phyloP scores from a whole-genome alignment of 495 filamentous ascomycete species.

The Penicillium macrosclerotiorum region DNA sequence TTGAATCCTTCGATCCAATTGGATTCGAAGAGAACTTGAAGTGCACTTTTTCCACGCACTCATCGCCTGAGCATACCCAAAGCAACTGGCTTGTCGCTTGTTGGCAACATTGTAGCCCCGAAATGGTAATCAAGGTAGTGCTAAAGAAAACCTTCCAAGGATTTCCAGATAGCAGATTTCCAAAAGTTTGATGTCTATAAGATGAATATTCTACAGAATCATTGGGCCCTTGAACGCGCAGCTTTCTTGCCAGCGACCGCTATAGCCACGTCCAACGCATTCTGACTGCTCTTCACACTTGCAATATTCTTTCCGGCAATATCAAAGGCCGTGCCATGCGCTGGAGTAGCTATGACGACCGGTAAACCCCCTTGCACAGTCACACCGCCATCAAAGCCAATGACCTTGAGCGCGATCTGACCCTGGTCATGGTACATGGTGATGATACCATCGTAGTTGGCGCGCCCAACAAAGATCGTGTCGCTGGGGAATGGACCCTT shows the following conservation, averaged over 20 bases:
- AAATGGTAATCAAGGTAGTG: too few species aligned
- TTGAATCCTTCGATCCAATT: too few species aligned
- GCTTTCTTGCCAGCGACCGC: constrained; percentile 6
- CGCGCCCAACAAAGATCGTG: constrained; percentile 9
- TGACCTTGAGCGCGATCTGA: constrained; percentile 11
- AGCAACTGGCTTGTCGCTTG: too few species aligned
- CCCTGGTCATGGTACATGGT: constrained; percentile 17
- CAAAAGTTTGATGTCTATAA: too few species aligned
- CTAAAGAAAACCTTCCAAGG: too few species aligned
- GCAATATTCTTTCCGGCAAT: constrained; percentile 10
- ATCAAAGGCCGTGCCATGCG: constrained; percentile 10
- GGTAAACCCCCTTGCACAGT: constrained; percentile 11
- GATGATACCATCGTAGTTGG: constrained; percentile 8
- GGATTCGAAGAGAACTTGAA: too few species aligned
- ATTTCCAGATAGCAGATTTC: too few species aligned
- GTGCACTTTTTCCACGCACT: too few species aligned
- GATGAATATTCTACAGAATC: too few species aligned
- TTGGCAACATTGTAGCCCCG: too few species aligned
- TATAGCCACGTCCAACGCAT: constrained; percentile 6
- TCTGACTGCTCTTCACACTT: constrained; percentile 4
- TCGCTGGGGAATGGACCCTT: constrained; percentile 9
- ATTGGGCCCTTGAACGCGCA: too few species aligned
- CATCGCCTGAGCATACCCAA: too few species aligned
- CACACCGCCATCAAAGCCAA: constrained; percentile 11
- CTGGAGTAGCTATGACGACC: constrained; percentile 5